Evolutionary conservation across 345 rosid species (phyloP), one percentile per base, ranked within the genome.

Genomic region (Aurinia saxatilis): DNA sequence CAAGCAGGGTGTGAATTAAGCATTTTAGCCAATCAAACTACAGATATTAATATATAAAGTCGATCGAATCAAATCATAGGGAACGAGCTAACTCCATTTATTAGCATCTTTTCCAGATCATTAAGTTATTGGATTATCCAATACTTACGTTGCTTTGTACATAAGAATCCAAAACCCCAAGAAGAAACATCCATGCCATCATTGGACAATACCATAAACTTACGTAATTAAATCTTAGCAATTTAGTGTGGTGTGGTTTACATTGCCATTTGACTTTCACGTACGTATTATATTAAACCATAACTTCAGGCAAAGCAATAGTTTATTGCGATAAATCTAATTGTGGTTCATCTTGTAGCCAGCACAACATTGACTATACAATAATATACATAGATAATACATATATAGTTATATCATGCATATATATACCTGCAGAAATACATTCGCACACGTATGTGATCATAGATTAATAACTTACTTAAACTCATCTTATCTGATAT

Each of bases 341-440:
- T 10, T 66, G 27, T 45, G 53, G 51, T 6, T 67, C 60, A 8
- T 51, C 60, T 59, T 51, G 66, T 35, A 27, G 33, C 39, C 73
- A 59, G 39, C 73, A 25, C 66, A 60, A 34, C 73, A 41, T 50
- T 34, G 59, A 67, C 52, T 67, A 50, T 10, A 36, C 38, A 54
- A 16, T 29, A 8, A 25, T 65, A 35, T n/a, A 29, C n/a, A n/a
- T n/a, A n/a, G n/a, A n/a, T n/a, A n/a, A n/a, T n/a, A n/a, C n/a
- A n/a, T n/a, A n/a, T n/a, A n/a, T n/a, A n/a, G n/a, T n/a, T n/a
- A n/a, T 21, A 2, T 21, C 25, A 6, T 23, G n/a, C n/a, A 46
- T 11, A 46, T 38, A 10, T 37, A 10, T 47, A 29, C 33, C 1
- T 29, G 13, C 15, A n/a, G 11, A 52, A 36, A 56, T 50, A 4